Conservation (phyloP, 768 basidiomycete species). For the Suillus americanus region DNA sequence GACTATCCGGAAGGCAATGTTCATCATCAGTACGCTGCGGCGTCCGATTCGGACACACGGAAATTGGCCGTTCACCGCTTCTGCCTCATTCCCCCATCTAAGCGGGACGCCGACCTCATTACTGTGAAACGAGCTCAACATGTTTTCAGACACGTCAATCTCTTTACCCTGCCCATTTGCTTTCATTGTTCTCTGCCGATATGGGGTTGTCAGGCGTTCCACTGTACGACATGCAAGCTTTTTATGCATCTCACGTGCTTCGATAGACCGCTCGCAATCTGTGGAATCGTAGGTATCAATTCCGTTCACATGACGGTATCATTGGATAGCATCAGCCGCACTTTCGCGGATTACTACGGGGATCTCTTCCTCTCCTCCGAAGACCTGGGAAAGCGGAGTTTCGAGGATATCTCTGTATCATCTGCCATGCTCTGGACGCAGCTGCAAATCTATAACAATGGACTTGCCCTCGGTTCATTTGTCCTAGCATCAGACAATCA, state of each 20-base stretch:
- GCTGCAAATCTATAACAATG: slow-evolving; percentile 63
- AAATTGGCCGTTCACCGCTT: slow-evolving; percentile 65
- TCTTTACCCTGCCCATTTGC: slow-evolving; percentile 77
- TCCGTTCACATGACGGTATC: slow-evolving; percentile 51
- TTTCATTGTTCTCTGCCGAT: slow-evolving; percentile 64
- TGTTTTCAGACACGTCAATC: slow-evolving; percentile 54
- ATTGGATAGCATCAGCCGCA: slow-evolving; percentile 51
- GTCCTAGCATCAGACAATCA: slow-evolving; percentile 41
- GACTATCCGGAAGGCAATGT: slow-evolving; percentile 65
- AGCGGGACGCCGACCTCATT: slow-evolving; percentile 22
- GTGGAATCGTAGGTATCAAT: slow-evolving; percentile 39
- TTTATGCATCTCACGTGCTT: slow-evolving; percentile 61
- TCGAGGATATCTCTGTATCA: slow-evolving; percentile 70
- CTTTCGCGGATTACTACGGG: slow-evolving; percentile 54
- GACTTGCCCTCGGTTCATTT: slow-evolving; percentile 64
- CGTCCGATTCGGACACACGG: slow-evolving; percentile 45
- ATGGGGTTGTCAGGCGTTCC: slow-evolving; percentile 75
- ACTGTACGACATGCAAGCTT: slow-evolving; percentile 59
- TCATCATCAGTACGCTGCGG: slow-evolving; percentile 50
- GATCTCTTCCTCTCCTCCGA: slow-evolving; percentile 43
- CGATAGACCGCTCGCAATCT: slow-evolving; percentile 32
- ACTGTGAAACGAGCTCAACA: slow-evolving; percentile 41
- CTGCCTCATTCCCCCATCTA: slow-evolving; percentile 43
- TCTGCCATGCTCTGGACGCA: slow-evolving; percentile 65
- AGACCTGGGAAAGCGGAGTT: slow-evolving; percentile 47